Conservation (phyloP, 805 yeast genomes). For the Saccharomycopsis sp. region DNA sequence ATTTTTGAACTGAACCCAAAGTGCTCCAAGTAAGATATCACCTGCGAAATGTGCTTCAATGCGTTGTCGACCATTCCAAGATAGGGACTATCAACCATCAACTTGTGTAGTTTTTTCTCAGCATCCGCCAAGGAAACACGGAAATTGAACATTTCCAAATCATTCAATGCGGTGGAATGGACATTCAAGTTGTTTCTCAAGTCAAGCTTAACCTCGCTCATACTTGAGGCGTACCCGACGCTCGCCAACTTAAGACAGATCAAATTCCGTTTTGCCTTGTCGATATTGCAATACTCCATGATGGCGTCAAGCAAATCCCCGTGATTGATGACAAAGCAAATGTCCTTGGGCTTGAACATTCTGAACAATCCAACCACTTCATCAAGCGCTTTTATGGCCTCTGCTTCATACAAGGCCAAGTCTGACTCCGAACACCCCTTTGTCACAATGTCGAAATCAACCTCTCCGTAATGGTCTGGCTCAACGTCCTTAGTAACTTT, state of each 20-base stretch:
- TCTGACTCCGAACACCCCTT: constrained; percentile 32
- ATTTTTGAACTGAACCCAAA: constrained; percentile 53
- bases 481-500: constrained; percentile 50
- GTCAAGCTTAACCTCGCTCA: constrained; percentile 46
- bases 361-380: constrained; percentile 63
- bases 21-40: constrained; percentile 42
- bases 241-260: constrained; percentile 1
- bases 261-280: constrained; percentile 46
- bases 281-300: constrained; percentile 74
- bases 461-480: constrained; percentile 70
- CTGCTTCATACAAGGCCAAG: constrained; percentile 69
- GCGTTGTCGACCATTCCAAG: constrained; percentile 53
- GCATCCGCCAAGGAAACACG: constrained; percentile 58
- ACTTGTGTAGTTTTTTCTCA: constrained; percentile 48
- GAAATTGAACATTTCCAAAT: constrained; percentile 73
- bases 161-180: constrained; percentile 74
- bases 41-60: constrained; percentile 50
- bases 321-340: constrained; percentile 66
- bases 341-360: constrained; percentile 48
- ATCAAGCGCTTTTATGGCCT: constrained; percentile 71
- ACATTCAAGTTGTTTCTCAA: constrained; percentile 40
- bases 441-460: constrained; percentile 76
- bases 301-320: constrained; percentile 68
- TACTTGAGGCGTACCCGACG: constrained; percentile 10
- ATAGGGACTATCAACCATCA: constrained; percentile 68